Base-by-base conservation (phyloP, 345 rosid genomes). In the Dipteronia dyeriana region DNA sequence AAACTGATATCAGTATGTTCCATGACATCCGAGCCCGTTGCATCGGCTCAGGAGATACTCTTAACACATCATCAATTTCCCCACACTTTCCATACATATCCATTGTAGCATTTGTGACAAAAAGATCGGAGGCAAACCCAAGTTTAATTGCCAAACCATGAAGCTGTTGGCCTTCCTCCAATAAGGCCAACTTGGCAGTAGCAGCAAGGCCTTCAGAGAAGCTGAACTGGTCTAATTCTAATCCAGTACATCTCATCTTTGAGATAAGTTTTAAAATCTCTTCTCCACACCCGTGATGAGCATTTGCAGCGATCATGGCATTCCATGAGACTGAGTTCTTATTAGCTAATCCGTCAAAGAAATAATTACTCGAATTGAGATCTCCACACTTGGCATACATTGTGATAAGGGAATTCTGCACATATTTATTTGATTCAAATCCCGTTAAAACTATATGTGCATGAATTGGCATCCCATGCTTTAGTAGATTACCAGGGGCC, bases 71-170 rank as follows among this genome's bases (percentile, higher is more conserved):
- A 3, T 82, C 84, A 73, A 93, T 75, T 84, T 90, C 93, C 31
- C 96, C 98, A 31, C 98, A 93, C 82, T 93, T 95, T 73, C 85
- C 94, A 80, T 95, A 93, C 97, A 95, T 93, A 82, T 95, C 97
- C 86, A 91, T 90, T 45, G 90, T 83, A 68, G 98, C 86, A 76
- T 90, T 95, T 63, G 56, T 74, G 73, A 95, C 88, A 73, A 86
- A 89, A 70, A 79, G 81, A 78, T 91, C 91, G 3, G 74, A 80
- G 73, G 86, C 90, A 59, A 87, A 83, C 53, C 97, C 97, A 11
- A 87, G 87, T 80, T 95, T 95, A 64, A 85, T 54, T 26, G 90
- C 91, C 76, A 90, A 78, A 68, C 90, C 65, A 43, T 93, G 95
- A 72, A 95, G 93, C 73, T 86, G 93, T 73, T 82, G 94, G 68